phyloP scores from a whole-genome alignment of 768 basidiomycete genomes.

The Pleurotus eryngii region DNA sequence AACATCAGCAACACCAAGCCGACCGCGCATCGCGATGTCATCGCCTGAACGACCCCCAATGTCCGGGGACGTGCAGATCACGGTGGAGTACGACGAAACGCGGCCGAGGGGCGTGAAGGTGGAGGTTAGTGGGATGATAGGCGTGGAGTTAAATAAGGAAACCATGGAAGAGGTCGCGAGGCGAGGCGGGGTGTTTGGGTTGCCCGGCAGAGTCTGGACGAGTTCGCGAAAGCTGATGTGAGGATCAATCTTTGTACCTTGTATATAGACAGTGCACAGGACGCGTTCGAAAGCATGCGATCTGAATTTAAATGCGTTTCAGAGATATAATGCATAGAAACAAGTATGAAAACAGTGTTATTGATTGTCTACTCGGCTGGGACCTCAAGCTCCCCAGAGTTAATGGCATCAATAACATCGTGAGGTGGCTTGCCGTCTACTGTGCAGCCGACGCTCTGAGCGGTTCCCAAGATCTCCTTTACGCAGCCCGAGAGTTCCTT shows the following conservation, averaged over 20 bases:
- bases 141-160: conserved; percentile 47
- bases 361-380: conserved; percentile 69
- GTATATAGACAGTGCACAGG: no score
- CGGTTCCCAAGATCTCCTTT: conserved; percentile 98
- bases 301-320: no score
- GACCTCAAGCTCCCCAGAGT: conserved; percentile 80
- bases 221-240: conserved; percentile 26
- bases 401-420: conserved; percentile 86
- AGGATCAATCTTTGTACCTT: not conserved
- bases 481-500: conserved; percentile 86
- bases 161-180: conserved; percentile 68
- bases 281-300: no score
- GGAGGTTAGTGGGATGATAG: conserved; percentile 58
- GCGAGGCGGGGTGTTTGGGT: conserved; percentile 65
- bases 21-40: conserved; percentile 60
- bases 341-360: conserved; percentile 21
- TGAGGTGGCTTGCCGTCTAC: conserved; percentile 91
- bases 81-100: conserved; percentile 57
- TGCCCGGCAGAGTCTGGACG: conserved; percentile 67
- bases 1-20: conserved; percentile 32
- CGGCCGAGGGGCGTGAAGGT: conserved; percentile 53
- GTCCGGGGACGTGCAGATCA: conserved; percentile 62
- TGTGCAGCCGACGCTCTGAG: conserved; percentile 95
- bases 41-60: conserved; percentile 64
- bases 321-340: not conserved